Conservation (phyloP, 441 rosid genomes). For the Geranium incanum region DNA sequence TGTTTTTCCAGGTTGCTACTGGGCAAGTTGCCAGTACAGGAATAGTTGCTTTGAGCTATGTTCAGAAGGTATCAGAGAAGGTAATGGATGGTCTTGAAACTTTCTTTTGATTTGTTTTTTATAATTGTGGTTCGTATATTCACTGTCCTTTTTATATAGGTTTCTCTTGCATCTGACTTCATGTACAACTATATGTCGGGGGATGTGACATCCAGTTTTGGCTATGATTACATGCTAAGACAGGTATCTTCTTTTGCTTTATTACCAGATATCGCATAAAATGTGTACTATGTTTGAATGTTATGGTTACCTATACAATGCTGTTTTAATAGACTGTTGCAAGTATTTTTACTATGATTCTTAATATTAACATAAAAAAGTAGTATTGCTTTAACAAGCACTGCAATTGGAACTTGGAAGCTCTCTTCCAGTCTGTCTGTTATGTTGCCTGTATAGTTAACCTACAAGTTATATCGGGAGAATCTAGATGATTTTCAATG, state of each 20-base stretch:
- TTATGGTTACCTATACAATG: no score
- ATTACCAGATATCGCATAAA: background rate
- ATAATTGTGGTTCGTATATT: slow-evolving; percentile 11
- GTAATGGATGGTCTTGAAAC: slow-evolving; percentile 28
- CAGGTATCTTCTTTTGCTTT: slow-evolving; percentile 43
- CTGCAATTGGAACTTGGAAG: no score
- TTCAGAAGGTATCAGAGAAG: slow-evolving; percentile 95
- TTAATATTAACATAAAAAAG: no score
- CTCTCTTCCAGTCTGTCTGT: no score
- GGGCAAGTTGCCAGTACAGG: slow-evolving; percentile 97
- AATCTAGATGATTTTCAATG: slow-evolving; percentile 72
- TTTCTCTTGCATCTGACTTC: slow-evolving; percentile 79
- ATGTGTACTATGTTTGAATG: no score
- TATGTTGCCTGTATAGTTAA: no score
- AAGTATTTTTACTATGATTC: no score
- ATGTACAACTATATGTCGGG: slow-evolving; percentile 76
- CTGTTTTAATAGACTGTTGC: no score
- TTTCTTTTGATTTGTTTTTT: slow-evolving; percentile 4
- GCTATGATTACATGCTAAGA: slow-evolving; percentile 91
- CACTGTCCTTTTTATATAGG: slow-evolving; percentile 39
- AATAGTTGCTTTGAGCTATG: slow-evolving; percentile 70
- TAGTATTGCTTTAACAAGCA: no score
- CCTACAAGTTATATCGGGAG: slow-evolving; percentile 32
- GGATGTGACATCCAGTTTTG: slow-evolving; percentile 80
- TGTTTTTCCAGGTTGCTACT: slow-evolving; percentile 50